Base-by-base conservation (phyloP, 1,139 yeast species). In the Geotrichum australiense region DNA sequence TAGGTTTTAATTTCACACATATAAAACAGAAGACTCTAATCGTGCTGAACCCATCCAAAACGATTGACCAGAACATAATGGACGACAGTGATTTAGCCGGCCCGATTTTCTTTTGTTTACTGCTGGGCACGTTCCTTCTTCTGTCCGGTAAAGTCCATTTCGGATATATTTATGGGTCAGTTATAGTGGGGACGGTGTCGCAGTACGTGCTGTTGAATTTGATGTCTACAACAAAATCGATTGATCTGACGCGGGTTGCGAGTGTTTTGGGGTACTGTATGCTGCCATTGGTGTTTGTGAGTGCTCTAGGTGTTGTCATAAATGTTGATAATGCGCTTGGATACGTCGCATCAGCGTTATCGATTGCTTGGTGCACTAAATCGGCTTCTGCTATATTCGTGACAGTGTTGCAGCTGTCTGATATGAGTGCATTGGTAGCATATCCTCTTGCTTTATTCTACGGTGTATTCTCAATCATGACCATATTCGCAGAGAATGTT, bases 151-250 rank as follows among this genome's bases (percentile, higher is more conserved):
- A 89, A 59, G 86, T 89, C 15, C 97, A 91, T 61, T 91, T 91
- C 61, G 97, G 98, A 2, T 93, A 93, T 62, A 85, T 91, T 42
- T 91, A 91, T 57, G 98, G 98, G 21, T 94, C 91, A 35, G 98
- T 96, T 0, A 66, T 93, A 39, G 79, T 89, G 53, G 99, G 99
- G 11, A 83, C 94, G 2, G 58, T 86, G 14, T 78, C 94, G 31
- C 74, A 87, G 53, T 96, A 89, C 62, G 76, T 76, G 52, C 70
- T 93, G 47, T 80, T 93, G 60, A 86, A 83, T 60, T 70, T 87
- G 50, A 91, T 91, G 99, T 78, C 89, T 18, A 69, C 67, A 32
- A 55, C 52, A 7, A 54, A 57, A 30, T 51, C 74, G 41, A 73
- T 84, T 44, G 93, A 82, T 52, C 70, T 85, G 53, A 65, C 76